A percentile compares a stretch with the other conserved stretches of the same genome.
Conservation (phyloP, 805 yeast species). For the Ogataea allantospora region DNA sequence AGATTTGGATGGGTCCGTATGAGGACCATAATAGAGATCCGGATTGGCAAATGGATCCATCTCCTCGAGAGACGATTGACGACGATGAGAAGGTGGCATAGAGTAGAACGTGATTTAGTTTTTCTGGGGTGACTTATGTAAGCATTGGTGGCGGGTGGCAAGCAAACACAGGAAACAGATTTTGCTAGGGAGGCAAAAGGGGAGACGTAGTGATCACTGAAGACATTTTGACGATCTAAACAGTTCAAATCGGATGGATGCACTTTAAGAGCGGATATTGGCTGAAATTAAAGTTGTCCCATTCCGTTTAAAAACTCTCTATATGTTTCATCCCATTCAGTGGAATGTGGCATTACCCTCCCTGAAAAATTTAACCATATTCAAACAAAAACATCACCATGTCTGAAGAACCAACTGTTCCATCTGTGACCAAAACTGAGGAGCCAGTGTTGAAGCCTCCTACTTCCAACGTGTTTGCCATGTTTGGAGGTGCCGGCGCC, state of each 20-base stretch:
- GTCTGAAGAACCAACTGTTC: slow-evolving; percentile 7
- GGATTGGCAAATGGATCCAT: slow-evolving; percentile 65
- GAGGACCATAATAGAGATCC: slow-evolving; percentile 67
- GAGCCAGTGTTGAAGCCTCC: slow-evolving; percentile 55
- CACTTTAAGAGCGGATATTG: neutral
- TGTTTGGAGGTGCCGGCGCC: slow-evolving; percentile 91
- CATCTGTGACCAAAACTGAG: slow-evolving; percentile 17
- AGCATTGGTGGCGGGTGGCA: slow-evolving; percentile 3
- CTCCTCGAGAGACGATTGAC: slow-evolving; percentile 45
- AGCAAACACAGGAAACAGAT: no score
- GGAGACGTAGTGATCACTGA: no score
- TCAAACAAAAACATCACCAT: slow-evolving; percentile 7
- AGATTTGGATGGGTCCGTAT: slow-evolving; percentile 51
- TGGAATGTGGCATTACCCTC: slow-evolving; percentile 9
- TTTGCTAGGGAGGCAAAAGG: no score
- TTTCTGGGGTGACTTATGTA: neutral
- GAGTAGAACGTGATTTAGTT: neutral
- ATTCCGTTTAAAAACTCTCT: no score
- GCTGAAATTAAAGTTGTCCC: neutral
- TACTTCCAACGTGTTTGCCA: slow-evolving; percentile 80
- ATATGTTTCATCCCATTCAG: no score
- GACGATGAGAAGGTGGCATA: slow-evolving; percentile 16
- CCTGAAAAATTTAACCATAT: slow-evolving; percentile 9
- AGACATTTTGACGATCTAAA: neutral
- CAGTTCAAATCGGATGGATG: neutral